Base-by-base conservation (phyloP, 2,329 filamentous ascomycete genomes). In the Pseudogymnoascus sp. region DNA sequence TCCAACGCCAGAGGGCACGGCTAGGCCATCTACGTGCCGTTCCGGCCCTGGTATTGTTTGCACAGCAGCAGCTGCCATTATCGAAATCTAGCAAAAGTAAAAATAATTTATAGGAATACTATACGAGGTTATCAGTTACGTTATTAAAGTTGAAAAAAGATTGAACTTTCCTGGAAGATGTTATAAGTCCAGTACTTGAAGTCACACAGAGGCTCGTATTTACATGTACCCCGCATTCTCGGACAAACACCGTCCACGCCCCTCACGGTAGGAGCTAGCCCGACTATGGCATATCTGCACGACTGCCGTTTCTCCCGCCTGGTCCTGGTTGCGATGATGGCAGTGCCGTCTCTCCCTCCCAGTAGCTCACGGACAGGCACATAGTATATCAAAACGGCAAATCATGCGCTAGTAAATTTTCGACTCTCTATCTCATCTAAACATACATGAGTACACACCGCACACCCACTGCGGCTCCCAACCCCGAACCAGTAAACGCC, bases 391-490 rank as follows among this genome's bases (percentile, higher is more conserved):
- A 56, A 21, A 34, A 56, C n/a, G 2, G 28, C 16, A 34, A 18
- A 7, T 56, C 23, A 56, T 18, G n/a, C 28, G 34, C 49, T 34
- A 56, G 28, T 56, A 56, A 34, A 34, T 56, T 34, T 28, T 34
- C 28, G 9, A 28, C 49, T 3, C 25, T 56, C 49, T 56, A 56
- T 56, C 49, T 56, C 49, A 56, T 56, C 49, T 56, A 56, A 56
- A 56, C 49, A 56, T 56, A 56, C 49, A 56, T 16, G 28, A 34
- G 49, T 56, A 56, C 49, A 56, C 49, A 56, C 49, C 49, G 49
- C 49, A 56, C 46, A 18, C 23, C 23, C 25, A 12, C 11, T 56
- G 46, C 46, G 46, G 46, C 46, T 12, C 46, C 46, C 14, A 53
- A 18, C n/a, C 46, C 46, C 25, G 6, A 56, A 12, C 46, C 46